Base-by-base conservation (phyloP, 2,329 filamentous ascomycete species). In the Fusarium keratoplasticum region DNA sequence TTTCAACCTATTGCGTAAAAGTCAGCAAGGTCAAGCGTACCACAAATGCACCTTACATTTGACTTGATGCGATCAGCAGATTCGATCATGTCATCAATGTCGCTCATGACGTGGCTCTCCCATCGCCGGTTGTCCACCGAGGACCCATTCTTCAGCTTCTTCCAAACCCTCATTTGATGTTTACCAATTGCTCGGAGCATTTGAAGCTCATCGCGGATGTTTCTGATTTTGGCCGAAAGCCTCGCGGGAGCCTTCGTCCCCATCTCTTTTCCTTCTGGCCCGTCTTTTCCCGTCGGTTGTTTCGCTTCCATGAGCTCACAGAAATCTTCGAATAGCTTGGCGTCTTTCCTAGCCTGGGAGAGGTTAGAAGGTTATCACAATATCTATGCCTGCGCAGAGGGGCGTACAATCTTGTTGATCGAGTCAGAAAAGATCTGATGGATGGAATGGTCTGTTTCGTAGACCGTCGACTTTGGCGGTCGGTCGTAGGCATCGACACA, bases 371-470 rank as follows among this genome's bases (percentile, higher is more conserved):
- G 6, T 8, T 14, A 42, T 8, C 6, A 22, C 11, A 42, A 6
- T 8, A 7, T 13, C 6, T 0, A 20, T 13, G 3, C n/a, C 20
- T 20, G 3, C 5, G 10, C 6, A 14, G 3, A 22, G n/a, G 11
- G 22, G 2, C 20, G 11, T 22, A 42, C 40, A 42, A 42, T 42
- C 3, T 42, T 20, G 6, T 42, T 42, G 40, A 42, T 42, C 3
- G 40, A 42, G 40, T 42, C 20, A 22, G 40, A 42, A 22, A 42
- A 22, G 3, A 42, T 42, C n/a, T 42, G 3, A 42, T 22, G 40
- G 40, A 42, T 42, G 6, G 11, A 22, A 20, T 42, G 20, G 11
- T 2, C 20, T 22, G 40, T 42, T 22, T 42, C 40, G 40, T 42
- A 5, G 13, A 42, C 10, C 5, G 11, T 42, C 3, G 11, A 20